Evolutionary conservation across 805 yeast species (phyloP).

Genomic region (Candida koratica): DNA sequence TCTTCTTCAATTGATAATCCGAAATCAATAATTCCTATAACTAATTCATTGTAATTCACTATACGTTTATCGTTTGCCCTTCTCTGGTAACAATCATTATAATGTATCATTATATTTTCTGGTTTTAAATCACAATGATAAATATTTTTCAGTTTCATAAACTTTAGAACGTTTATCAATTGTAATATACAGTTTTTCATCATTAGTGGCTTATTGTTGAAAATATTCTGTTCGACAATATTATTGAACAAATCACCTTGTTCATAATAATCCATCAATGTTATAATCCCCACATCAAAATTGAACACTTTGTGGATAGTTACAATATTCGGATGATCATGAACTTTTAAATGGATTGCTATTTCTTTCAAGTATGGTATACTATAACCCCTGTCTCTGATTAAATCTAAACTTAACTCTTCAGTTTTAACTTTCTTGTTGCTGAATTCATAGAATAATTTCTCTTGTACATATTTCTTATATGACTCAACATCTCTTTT

Average conservation of each 20-base stretch:
- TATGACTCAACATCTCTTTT: slow-evolving; percentile 29
- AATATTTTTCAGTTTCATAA: slow-evolving; percentile 29
- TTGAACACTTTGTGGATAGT: slow-evolving; percentile 71
- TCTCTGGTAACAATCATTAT: slow-evolving; percentile 25
- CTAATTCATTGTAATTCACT: slow-evolving; percentile 46
- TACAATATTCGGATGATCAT: slow-evolving; percentile 72
- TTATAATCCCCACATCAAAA: slow-evolving; percentile 54
- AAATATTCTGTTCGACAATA: slow-evolving; percentile 71
- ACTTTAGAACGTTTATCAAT: slow-evolving; percentile 34
- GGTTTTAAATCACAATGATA: slow-evolving; percentile 44
- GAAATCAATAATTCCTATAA: slow-evolving; percentile 74
- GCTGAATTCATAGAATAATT: slow-evolving; percentile 17
- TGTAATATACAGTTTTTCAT: slow-evolving; percentile 43
- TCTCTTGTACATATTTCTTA: slow-evolving; percentile 27
- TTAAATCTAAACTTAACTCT: slow-evolving; percentile 19
- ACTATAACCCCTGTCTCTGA: slow-evolving; percentile 23
- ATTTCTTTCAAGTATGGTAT: slow-evolving; percentile 58
- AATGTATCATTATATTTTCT: slow-evolving; percentile 44
- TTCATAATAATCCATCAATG: slow-evolving; percentile 80
- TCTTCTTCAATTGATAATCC: slow-evolving; percentile 73
- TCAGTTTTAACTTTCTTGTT: slow-evolving; percentile 16
- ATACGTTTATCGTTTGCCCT: slow-evolving; percentile 12
- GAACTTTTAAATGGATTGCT: slow-evolving; percentile 68
- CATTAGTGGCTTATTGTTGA: slow-evolving; percentile 47
- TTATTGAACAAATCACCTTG: slow-evolving; percentile 85